Conservation (phyloP, 1,284 basidiomycete genomes). For the Amylostereum areolatum region DNA sequence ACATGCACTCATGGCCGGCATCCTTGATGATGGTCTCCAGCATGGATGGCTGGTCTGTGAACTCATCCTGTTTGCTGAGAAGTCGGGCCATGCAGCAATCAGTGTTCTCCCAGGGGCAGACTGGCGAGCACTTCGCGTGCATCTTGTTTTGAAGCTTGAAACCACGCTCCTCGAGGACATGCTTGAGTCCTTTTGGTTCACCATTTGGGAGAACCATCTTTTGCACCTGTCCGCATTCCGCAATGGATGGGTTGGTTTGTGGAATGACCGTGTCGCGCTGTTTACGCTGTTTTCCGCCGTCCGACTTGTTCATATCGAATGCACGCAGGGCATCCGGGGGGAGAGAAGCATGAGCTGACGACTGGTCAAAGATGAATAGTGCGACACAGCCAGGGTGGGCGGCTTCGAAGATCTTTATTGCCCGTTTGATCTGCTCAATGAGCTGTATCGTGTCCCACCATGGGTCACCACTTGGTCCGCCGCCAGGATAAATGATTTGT, state of each 20-base stretch:
- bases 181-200: conserved; percentile 25
- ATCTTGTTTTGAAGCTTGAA: conserved; percentile 19
- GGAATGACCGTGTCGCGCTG: conserved; percentile 27
- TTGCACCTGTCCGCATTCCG: conserved; percentile 19
- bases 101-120: conserved; percentile 20
- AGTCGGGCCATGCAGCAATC: conserved; percentile 28
- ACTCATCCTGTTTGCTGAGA: conserved; percentile 28
- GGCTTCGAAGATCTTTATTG: conserved; percentile 8
- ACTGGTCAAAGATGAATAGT: conserved; percentile 30
- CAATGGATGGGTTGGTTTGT: conserved; percentile 17
- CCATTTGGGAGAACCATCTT: conserved; percentile 24
- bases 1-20: conserved; percentile 21
- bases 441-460: conserved; percentile 23
- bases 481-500: conserved; percentile 23
- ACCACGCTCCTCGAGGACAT: conserved; percentile 26
- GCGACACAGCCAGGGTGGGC: conserved; percentile 19
- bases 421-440: conserved; percentile 7
- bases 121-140: conserved; percentile 23
- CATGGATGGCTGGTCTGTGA: conserved; percentile 25
- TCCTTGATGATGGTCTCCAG: conserved; percentile 16
- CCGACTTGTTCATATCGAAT: conserved; percentile 14
- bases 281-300: conserved; percentile 23
- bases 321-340: conserved; percentile 13
- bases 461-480: conserved; percentile 20
- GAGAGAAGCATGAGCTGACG: conserved; percentile 12